Evolutionary conservation across 2,329 filamentous ascomycete genomes (phyloP), one percentile per base, ranked within the genome.

Genomic region (Ascochyta fabae): DNA sequence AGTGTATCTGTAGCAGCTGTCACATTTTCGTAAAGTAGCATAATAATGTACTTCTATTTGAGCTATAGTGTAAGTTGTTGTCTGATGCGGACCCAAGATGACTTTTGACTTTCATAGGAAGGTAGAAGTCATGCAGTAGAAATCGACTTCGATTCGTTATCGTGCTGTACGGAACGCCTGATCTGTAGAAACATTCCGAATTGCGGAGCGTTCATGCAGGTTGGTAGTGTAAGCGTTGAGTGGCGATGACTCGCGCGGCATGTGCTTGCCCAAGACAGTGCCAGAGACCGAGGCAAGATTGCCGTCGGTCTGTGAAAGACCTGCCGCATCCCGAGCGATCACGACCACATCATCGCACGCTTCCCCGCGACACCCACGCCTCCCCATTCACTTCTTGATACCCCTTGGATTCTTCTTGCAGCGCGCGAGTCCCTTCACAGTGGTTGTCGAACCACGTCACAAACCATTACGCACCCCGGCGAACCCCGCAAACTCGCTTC

Each of bases 401-500:
- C 47, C 42, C 53, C 22, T 27, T 22, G 15, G 16, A 36, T 48
- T 43, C 12, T 47, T 36, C 33, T 16, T 43, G 23, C 36, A 24
- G 38, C 42, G 43, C 31, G 38, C 42, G 15, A 26, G 19, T 43
- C 31, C 40, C 10, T 34, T 42, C 43, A 33, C 36, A 5, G 27
- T 31, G 43, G 24, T 40, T 15, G 22, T 19, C 33, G 22, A 47
- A 39, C 12, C 9, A 24, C 19, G 15, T 31, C 33, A 33, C 38
- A 16, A 38, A 29, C n/a, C 34, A 26, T 39, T 39, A 34, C 56
- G 48, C 44, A 54, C 40, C 52, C 64, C 60, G 51, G 63, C 63
- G 56, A 62, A 57, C 64, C 65, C 64, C 64, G 64, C 65, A 65
- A 60, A 61, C 60, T 61, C 57, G 56, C 59, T 53, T 60, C 55